Conservation (phyloP, 2,329 filamentous ascomycete species). For the Paecilomyces variotii region DNA sequence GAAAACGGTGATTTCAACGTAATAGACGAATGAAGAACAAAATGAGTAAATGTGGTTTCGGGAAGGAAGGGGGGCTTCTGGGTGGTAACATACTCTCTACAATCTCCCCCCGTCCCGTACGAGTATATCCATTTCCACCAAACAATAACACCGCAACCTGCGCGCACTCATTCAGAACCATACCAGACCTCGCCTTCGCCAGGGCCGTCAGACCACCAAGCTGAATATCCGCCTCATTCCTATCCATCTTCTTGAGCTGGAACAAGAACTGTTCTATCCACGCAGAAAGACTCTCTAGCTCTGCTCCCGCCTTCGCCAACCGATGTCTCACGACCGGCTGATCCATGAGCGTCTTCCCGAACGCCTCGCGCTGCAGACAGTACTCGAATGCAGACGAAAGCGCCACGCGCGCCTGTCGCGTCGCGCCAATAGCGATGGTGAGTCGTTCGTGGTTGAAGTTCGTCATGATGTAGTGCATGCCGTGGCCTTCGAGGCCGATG, state of each 20-base stretch:
- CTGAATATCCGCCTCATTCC: slow-evolving; percentile 40
- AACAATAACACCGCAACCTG: slow-evolving; percentile 62
- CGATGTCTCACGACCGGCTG: slow-evolving; percentile 67
- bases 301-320: slow-evolving; percentile 60
- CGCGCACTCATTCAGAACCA: slow-evolving; percentile 64
- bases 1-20: background rate
- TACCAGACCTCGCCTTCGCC: slow-evolving; percentile 63
- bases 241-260: slow-evolving; percentile 54
- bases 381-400: slow-evolving; percentile 55
- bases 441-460: slow-evolving; percentile 76
- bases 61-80: background rate
- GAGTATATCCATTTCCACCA: slow-evolving; percentile 66
- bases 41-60: too few relatives aligned
- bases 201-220: slow-evolving; percentile 65
- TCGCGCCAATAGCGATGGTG: slow-evolving; percentile 56
- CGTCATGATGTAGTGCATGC: slow-evolving; percentile 68
- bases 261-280: slow-evolving; percentile 67
- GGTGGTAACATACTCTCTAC: slow-evolving; percentile 52
- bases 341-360: slow-evolving; percentile 61
- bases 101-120: slow-evolving; percentile 61
- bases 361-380: slow-evolving; percentile 58
- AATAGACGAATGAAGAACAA: background rate
- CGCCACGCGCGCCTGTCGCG: slow-evolving; percentile 55
- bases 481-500: slow-evolving; percentile 60
- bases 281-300: slow-evolving; percentile 62